Conservation (phyloP, 768 basidiomycete genomes). For the Auricularia sp. region DNA sequence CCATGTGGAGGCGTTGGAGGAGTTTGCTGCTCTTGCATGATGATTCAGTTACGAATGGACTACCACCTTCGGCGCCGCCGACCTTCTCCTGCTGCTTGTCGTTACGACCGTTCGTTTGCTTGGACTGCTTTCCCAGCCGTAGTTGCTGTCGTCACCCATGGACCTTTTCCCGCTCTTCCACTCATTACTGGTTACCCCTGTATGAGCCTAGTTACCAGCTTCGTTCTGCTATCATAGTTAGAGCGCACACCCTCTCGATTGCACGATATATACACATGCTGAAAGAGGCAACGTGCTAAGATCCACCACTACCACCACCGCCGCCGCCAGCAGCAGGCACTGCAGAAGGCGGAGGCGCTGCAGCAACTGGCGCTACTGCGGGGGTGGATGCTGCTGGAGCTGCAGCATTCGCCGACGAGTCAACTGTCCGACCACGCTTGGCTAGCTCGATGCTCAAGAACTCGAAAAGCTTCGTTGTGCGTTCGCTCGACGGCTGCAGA, state of each 20-base stretch:
- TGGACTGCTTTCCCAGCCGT: not conserved
- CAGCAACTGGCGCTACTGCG: not conserved
- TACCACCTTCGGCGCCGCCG: not conserved
- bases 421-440: conserved; percentile 40
- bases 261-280: not conserved
- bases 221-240: not conserved
- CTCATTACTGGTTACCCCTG: not conserved
- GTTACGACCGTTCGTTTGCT: not conserved
- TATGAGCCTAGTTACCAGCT: not conserved
- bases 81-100: not conserved
- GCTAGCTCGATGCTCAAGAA: conserved; percentile 78
- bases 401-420: not conserved
- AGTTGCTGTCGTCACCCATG: not conserved
- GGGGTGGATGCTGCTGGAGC: not conserved
- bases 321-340: not conserved
- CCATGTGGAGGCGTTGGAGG: conserved; percentile 50
- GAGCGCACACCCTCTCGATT: not conserved
- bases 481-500: conserved; percentile 66
- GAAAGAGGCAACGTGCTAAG: not conserved
- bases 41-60: not conserved
- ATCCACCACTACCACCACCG: too few relatives aligned
- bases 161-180: not conserved
- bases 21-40: conserved; percentile 16
- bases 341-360: not conserved
- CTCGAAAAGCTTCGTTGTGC: conserved; percentile 70